These are phyloP conservation scores for Odontarrhena argentea DNA, from an alignment of 345 rosid genomes.

Conservation along the genomic window DNA sequence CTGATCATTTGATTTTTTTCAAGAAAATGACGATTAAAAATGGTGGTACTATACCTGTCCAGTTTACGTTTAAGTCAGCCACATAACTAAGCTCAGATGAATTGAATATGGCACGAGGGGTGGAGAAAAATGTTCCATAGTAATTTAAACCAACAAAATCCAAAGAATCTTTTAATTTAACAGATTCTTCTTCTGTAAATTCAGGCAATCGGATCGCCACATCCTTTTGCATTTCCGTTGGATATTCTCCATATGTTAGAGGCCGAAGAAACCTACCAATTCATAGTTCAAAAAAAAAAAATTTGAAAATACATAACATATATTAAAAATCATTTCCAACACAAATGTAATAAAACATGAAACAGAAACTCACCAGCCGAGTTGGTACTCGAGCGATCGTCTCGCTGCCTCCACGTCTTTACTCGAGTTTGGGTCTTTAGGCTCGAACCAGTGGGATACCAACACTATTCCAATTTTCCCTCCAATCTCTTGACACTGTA, in stretches of 20 bases:
- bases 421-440: slow-evolving; percentile 27
- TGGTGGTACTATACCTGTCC: slow-evolving; percentile 36
- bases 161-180: slow-evolving; percentile 23
- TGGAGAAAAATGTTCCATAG: slow-evolving; percentile 43
- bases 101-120: slow-evolving; percentile 10
- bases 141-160: slow-evolving; percentile 45
- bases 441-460: slow-evolving; percentile 43
- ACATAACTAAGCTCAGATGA: slow-evolving; percentile 28
- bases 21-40: background rate
- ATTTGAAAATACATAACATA: background rate
- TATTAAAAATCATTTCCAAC: no score
- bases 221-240: slow-evolving; percentile 18
- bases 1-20: background rate
- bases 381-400: slow-evolving; percentile 39
- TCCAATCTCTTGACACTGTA: slow-evolving; percentile 32
- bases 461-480: slow-evolving; percentile 42
- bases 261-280: slow-evolving; percentile 40
- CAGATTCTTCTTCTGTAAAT: slow-evolving; percentile 30
- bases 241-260: slow-evolving; percentile 40
- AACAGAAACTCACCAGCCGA: slow-evolving; percentile 39
- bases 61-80: slow-evolving; percentile 21
- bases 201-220: background rate
- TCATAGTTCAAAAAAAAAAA: background rate
- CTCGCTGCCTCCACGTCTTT: slow-evolving; percentile 30
- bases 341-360: background rate